Evolutionary conservation across 805 yeast genomes (phyloP), one percentile per base, ranked within the genome.

Genomic region (Limtongia smithiae): DNA sequence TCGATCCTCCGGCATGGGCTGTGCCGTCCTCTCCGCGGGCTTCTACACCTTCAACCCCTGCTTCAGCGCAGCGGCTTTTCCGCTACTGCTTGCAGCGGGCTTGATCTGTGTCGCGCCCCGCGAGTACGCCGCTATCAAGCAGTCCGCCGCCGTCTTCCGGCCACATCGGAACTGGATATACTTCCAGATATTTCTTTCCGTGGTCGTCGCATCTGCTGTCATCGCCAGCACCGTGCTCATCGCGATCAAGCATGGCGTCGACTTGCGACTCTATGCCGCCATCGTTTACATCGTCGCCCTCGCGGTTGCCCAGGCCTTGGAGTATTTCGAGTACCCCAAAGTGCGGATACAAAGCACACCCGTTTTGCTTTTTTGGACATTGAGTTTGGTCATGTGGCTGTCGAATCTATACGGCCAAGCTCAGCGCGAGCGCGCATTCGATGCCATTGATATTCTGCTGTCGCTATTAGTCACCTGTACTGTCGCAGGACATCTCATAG

Each of bases 311-410:
- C 63, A 77, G n/a, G 67, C 69, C 2, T 66, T 88, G 31, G 83
- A 87, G 50, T 84, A 80, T 66, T 63, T 84, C 50, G 97, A 91
- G 64, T 82, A 80, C 61, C 77, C 75, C 66, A 80, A 84, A 63
- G 64, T 80, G 9, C 73, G 69, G 36, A 77, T 85, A 18, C 80
- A 96, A 1, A 78, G 76, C 58, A 83, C 91, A 1, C 71, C 78
- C 0, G 68, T 89, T 39, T 74, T 91, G 33, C 73, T 83, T 55
- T 91, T 78, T 67, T 91, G 96, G 96, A 69, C 84, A 40, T 71
- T 81, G 18, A 50, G 41, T 38, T 48, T 71, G 76, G 34, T 59
- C 76, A 21, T 43, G n/a, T 25, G 28, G 28, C 28, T 25, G 28
- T 25, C 28, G 28, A 9, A 25, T 9, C 6, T 25, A 9, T 25